phyloP scores from a whole-genome alignment of 345 rosid species.

The Kernera saxatilis region DNA sequence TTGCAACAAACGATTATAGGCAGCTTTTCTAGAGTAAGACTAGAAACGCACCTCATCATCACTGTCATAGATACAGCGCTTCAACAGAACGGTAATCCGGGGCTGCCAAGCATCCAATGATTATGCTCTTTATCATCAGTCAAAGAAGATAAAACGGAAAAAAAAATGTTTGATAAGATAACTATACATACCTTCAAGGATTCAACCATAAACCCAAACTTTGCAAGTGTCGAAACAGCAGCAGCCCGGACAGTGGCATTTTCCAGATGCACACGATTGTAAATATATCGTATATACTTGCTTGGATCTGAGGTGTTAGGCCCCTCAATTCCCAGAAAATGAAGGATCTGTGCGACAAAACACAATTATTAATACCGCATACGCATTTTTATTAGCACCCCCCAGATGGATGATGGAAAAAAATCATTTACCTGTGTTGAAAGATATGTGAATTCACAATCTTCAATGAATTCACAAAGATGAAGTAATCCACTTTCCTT shows the following conservation, averaged over 20 bases:
- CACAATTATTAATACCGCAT: not conserved
- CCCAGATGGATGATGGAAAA: not conserved
- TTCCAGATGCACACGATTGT: constrained; percentile 97
- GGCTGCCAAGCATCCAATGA: constrained; percentile 50
- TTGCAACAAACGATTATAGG: not conserved
- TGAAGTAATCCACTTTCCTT: constrained; percentile 97
- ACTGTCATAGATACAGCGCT: constrained; percentile 85
- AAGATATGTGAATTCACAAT: constrained; percentile 98
- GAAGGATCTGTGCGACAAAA: constrained; percentile 60
- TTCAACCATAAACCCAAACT: constrained; percentile 94
- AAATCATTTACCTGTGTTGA: constrained; percentile 74
- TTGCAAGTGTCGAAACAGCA: constrained; percentile 94
- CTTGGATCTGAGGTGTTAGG: constrained; percentile 93
- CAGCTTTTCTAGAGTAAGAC: not conserved
- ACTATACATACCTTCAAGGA: constrained; percentile 70
- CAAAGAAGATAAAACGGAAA: not conserved
- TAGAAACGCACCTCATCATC: constrained; percentile 83
- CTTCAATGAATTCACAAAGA: constrained; percentile 97
- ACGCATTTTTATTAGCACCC: not conserved
- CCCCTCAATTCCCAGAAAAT: constrained; percentile 94
- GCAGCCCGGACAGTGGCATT: constrained; percentile 97
- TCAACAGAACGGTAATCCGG: constrained; percentile 71
- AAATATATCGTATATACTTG: constrained; percentile 92
- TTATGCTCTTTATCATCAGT: not conserved
- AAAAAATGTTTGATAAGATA: not conserved